Base-by-base conservation (phyloP, 73 alveolate genomes). In the Effrenium voratum region DNA sequence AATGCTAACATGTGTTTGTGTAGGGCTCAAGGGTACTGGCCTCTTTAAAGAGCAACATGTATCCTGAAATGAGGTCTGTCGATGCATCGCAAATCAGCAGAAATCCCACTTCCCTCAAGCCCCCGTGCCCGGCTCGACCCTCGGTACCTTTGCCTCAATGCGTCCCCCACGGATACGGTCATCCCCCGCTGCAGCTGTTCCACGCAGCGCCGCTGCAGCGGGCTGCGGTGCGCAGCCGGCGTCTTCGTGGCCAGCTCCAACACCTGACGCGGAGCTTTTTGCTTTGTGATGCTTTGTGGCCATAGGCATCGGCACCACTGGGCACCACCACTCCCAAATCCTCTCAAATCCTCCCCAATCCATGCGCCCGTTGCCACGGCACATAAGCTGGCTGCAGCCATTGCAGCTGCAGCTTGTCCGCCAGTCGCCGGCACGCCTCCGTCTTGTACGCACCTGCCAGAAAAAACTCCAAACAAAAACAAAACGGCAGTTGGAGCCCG, bases 331-430 rank as follows among this genome's bases (percentile, higher is more conserved):
- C 26, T 12, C 19, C 8, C 63, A 52, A 52, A 52, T 52, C 26
- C 19, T 12, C 19, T 8, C 63, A 52, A 52, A 52, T 12, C 63
- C 63, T 52, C 26, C 8, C 63, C 8, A 8, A 52, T 12, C 8
- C 63, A 52, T 19, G 26, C 47, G n/a, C 13, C 43, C 79, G 38
- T 43, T 12, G 36, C 73, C 92, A 82, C 57, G 94, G 2, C 32
- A 41, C 96, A 32, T 88, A 88, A 86, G 73, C 66, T 24, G 96
- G 96, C 85, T 88, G 96, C 57, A 88, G 96, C 96, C 96, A 88
- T 52, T 88, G 96, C 86, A 88, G 46, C 52, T 47, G 85, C 96
- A 88, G 47, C 73, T 88, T 88, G 73, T 88, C 86, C 40, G 96
- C 96, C 43, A 88, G 73, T 22, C 96, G 84, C n/a, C 96, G 96